Conservation (phyloP, 2,329 filamentous ascomycete genomes). For the Aureobasidium uvarum region DNA sequence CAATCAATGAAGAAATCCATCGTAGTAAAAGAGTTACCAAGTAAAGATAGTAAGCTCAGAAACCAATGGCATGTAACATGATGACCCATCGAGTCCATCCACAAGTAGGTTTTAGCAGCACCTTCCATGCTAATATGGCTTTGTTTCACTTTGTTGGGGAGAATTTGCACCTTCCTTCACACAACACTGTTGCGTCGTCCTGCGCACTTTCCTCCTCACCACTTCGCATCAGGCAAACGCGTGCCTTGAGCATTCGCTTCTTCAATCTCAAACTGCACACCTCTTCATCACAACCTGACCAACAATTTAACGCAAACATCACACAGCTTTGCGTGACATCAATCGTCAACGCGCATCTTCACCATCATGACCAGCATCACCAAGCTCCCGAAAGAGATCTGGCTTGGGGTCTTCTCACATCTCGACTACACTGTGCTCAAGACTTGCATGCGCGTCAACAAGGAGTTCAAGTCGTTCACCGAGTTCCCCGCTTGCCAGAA, state of each 20-base stretch:
- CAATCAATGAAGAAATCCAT: no score
- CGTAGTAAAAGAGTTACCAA: no score
- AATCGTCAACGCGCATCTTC: not conserved
- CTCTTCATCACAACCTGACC: not conserved
- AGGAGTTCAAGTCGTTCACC: not conserved
- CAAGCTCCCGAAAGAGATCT: not conserved
- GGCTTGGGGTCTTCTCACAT: not conserved
- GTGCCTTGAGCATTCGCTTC: not conserved
- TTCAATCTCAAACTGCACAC: not conserved
- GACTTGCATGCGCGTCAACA: not conserved
- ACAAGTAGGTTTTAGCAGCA: no score
- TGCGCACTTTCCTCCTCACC: not conserved
- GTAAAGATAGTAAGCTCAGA: no score
- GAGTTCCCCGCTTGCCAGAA: not conserved
- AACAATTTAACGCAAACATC: not conserved
- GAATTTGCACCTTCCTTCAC: not conserved
- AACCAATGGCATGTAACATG: no score
- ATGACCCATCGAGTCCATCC: no score
- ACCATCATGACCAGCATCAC: not conserved
- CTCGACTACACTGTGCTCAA: constrained; percentile 12
- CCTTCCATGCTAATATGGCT: no score
- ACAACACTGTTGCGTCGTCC: not conserved
- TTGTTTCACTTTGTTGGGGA: not conserved
- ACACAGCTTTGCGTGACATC: not conserved
- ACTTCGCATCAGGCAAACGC: not conserved